A percentile compares a stretch with the other conserved stretches of the same genome.
These are phyloP conservation scores for Pseudonitzschia pungens DNA, from an alignment of 108 stramenopile genomes.

Conservation along the genomic window DNA sequence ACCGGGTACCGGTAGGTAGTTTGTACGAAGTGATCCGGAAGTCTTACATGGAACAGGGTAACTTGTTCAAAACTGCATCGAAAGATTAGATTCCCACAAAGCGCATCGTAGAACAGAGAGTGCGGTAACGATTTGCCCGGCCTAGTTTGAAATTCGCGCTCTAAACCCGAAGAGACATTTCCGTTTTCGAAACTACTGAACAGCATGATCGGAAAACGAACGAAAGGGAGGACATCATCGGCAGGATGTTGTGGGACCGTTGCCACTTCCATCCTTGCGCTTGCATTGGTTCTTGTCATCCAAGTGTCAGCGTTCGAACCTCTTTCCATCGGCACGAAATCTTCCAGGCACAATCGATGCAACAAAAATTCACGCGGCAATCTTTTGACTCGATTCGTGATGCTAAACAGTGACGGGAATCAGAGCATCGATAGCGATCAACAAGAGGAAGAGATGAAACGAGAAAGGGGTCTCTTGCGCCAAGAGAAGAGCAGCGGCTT, in stretches of 20 bases:
- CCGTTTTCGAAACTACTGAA: too few species aligned
- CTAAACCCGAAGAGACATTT: too few species aligned
- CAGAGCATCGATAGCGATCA: too few species aligned
- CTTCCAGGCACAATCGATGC: not conserved
- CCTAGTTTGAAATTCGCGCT: too few species aligned
- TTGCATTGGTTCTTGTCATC: not conserved
- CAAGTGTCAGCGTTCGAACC: not conserved
- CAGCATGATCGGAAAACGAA: not conserved
- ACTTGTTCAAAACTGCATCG: too few species aligned
- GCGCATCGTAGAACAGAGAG: too few species aligned
- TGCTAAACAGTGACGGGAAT: not conserved
- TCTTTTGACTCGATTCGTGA: not conserved
- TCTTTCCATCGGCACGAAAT: not conserved
- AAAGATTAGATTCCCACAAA: too few species aligned
- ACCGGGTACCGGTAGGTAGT: too few species aligned
- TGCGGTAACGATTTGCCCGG: too few species aligned
- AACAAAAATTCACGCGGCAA: not conserved
- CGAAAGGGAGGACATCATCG: not conserved
- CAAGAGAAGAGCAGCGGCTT: slow-evolving; percentile 24
- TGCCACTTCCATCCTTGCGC: not conserved
- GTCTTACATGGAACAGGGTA: too few species aligned
- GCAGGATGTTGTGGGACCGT: not conserved
- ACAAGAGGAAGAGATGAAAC: not conserved
- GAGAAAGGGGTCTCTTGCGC: not conserved
- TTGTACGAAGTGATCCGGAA: too few species aligned